phyloP scores from a whole-genome alignment of 2,329 filamentous ascomycete species.

The Furcasterigmium furcatum region DNA sequence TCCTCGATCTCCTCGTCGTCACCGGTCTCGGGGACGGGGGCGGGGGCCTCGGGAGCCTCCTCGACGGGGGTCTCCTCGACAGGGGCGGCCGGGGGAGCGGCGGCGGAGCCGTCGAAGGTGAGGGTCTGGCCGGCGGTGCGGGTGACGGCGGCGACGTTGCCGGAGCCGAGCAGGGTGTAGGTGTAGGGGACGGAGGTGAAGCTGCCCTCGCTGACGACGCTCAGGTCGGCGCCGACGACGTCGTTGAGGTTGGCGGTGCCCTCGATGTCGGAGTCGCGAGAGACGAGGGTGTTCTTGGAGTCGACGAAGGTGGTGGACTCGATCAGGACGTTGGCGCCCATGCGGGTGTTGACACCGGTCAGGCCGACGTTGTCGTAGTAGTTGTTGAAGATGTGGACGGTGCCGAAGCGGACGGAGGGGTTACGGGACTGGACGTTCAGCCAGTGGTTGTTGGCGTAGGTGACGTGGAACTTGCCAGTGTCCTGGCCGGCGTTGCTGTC shows the following conservation, averaged over 20 bases:
- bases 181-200: slow-evolving; percentile 50
- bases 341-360: slow-evolving; percentile 52
- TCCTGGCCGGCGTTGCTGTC: slow-evolving; percentile 57
- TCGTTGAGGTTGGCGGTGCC: slow-evolving; percentile 39
- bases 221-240: slow-evolving; percentile 40
- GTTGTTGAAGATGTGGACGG: slow-evolving; percentile 58
- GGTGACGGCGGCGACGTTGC: slow-evolving; percentile 37
- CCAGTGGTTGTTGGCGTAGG: slow-evolving; percentile 66
- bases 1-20: slow-evolving; percentile 4
- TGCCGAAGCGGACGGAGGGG: slow-evolving; percentile 64
- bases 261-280: slow-evolving; percentile 33
- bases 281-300: slow-evolving; percentile 31
- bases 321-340: slow-evolving; percentile 55
- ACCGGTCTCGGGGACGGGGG: not conserved
- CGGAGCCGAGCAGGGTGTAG: slow-evolving; percentile 40
- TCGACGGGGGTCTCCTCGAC: slow-evolving; percentile 1
- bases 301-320: slow-evolving; percentile 50
- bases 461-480: slow-evolving; percentile 58
- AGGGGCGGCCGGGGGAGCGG: not conserved
- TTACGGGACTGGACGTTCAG: slow-evolving; percentile 60
- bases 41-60: not conserved
- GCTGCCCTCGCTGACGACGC: slow-evolving; percentile 47
- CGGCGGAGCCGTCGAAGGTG: slow-evolving; percentile 18
- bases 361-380: slow-evolving; percentile 35
- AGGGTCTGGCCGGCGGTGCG: slow-evolving; percentile 34